Evolutionary conservation across 148 eudicot genomes (phyloP), one percentile per base, ranked within the genome.

Genomic region (Cornus florida): DNA sequence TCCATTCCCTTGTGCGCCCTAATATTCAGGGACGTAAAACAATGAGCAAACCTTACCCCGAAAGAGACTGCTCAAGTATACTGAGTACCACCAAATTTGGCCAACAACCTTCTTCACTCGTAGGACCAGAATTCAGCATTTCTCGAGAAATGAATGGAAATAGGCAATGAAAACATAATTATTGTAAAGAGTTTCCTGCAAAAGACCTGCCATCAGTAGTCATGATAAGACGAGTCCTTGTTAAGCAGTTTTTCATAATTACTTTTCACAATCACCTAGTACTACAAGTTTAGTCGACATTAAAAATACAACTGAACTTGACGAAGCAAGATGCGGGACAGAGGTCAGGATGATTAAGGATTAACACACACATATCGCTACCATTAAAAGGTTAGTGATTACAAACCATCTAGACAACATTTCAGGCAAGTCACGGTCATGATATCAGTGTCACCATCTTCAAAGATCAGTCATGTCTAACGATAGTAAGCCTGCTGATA

Each of bases 401-500:
- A 89, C 97, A 91, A 75, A 85, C 88, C 91, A 86, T 86, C 82
- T 79, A 59, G 76, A 81, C 39, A 82, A 74, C 31, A 64, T 70
- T 75, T 60, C 57, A 72, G 76, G 80, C 77, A 70, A 72, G 48
- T 43, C 48, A 43, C 48, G 70, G 90, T 88, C 86, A 87, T 88
- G 68, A 81, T 85, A 88, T 88, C 90, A 87, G 89, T 82, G 87
- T 89, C 90, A 83, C 79, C 86, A 83, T 90, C 80, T 85, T 80
- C 60, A 62, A 57, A 79, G 80, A 79, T 82, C 87, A 82, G 92
- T 90, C 87, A 82, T 75, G 57, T 82, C 88, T 79, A 87, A 86
- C 91, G 89, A 92, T 94, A 96, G 90, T 92, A 96, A 83, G 93
- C 90, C 80, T 90, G 97, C 69, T 87, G 91, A 83, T 92, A 93